A percentile compares a stretch with the other conserved stretches of the same genome.
These are phyloP conservation scores for Crithidia mellificae DNA, from an alignment of 208 protist genomes.

Conservation along the genomic window DNA sequence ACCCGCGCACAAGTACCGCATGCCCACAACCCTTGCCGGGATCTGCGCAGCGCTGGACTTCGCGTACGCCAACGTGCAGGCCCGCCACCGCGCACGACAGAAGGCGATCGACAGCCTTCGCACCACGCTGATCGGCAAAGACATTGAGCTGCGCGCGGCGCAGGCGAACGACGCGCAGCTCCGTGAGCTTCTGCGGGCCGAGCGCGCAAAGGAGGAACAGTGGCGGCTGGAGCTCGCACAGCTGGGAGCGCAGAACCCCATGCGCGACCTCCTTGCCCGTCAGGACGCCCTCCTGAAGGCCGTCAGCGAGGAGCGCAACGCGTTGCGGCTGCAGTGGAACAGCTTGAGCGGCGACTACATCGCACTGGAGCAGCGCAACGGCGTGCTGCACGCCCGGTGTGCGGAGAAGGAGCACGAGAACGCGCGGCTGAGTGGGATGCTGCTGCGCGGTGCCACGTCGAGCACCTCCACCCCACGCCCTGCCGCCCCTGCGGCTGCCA, in stretches of 20 bases:
- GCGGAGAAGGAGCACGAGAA: conserved; percentile 73
- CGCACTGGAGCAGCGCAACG: conserved; percentile 68
- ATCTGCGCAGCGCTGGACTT: conserved; percentile 31
- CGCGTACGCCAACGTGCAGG: conserved; percentile 31
- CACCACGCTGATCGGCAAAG: conserved; percentile 23
- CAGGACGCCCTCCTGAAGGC: conserved; percentile 53
- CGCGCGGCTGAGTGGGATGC: conserved; percentile 50
- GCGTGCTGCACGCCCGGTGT: conserved; percentile 73
- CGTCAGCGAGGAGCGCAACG: conserved; percentile 61
- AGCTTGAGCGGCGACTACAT: conserved; percentile 66
- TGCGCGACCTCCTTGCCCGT: conserved; percentile 58
- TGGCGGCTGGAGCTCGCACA: conserved; percentile 39
- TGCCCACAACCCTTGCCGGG: conserved; percentile 32
- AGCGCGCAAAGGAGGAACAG: conserved; percentile 39
- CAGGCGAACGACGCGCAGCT: conserved; percentile 40
- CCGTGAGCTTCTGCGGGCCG: conserved; percentile 32
- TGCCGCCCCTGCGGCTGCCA: not conserved
- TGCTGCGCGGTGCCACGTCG: conserved; percentile 15
- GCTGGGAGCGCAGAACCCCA: conserved; percentile 45
- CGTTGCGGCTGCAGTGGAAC: conserved; percentile 55
- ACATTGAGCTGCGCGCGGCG: conserved; percentile 26
- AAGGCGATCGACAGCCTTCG: conserved; percentile 26
- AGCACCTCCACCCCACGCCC: not conserved
- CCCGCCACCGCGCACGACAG: conserved; percentile 19
- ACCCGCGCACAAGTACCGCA: conserved; percentile 7